phyloP scores from a whole-genome alignment of 805 yeast species.

The Osmozyma mogii region DNA sequence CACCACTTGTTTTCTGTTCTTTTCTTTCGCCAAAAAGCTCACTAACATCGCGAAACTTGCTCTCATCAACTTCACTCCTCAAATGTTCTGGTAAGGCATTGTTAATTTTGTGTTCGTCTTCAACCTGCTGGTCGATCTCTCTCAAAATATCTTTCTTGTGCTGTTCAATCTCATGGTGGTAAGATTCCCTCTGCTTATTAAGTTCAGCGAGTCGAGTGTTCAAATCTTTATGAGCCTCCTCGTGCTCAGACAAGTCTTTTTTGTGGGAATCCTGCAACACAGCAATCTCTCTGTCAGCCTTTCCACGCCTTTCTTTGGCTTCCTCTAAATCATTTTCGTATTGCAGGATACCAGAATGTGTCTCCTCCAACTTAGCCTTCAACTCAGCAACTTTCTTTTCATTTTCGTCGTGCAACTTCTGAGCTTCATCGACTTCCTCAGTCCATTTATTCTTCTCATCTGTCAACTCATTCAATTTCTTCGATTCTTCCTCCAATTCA shows the following conservation, averaged over 20 bases:
- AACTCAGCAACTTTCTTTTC: constrained; percentile 38
- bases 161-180: constrained; percentile 25
- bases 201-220: constrained; percentile 36
- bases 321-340: constrained; percentile 26
- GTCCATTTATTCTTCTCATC: constrained; percentile 40
- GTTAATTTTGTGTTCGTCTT: constrained; percentile 42
- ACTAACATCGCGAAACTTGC: constrained; percentile 28
- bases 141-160: constrained; percentile 27
- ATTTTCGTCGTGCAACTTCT: constrained; percentile 37
- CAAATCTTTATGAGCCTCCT: constrained; percentile 26
- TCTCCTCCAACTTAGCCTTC: constrained; percentile 34
- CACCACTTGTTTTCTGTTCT: constrained; percentile 15
- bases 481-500: constrained; percentile 43
- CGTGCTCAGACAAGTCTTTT: constrained; percentile 19
- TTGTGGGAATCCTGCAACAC: constrained; percentile 21
- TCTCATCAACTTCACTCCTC: constrained; percentile 27
- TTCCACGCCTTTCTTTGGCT: constrained; percentile 29
- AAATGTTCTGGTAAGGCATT: constrained; percentile 47
- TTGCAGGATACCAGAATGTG: constrained; percentile 29
- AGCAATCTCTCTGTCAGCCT: constrained; percentile 30
- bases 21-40: constrained; percentile 25
- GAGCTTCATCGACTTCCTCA: constrained; percentile 37
- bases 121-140: constrained; percentile 29
- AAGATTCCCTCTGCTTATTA: constrained; percentile 30
- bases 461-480: constrained; percentile 40